Evolutionary conservation across 441 rosid species (phyloP), one percentile per base, ranked within the genome.

Genomic region (Euphorbia schlechtendalii): DNA sequence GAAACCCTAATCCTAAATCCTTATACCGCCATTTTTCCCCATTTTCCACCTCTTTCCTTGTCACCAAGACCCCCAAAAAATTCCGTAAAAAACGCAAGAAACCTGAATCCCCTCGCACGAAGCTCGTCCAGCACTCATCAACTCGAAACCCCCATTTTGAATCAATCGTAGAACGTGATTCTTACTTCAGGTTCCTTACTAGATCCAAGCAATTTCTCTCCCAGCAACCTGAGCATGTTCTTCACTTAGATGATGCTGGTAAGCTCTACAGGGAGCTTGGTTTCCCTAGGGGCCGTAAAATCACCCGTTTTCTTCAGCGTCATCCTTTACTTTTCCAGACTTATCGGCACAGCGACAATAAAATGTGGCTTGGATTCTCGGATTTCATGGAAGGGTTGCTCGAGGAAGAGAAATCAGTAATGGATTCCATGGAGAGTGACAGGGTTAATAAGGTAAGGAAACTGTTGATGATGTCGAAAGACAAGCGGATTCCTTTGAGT

Each of bases 261-360:
- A 89, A 83, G 77, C 87, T 92, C 56, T 68, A 89, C 74, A 90
- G 81, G 6, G 90, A 89, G 73, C 89, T 89, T 45, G 96, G 96
- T 8, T 88, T 92, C 78, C 81, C 92, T 12, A 96, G 98, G 32
- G 98, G 96, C n/a, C 94, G 98, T 59, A 85, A 85, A 72, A 80
- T 85, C 70, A 57, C 79, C 60, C 81, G 80, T 18, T 91, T 65
- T 63, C 65, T 87, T 71, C 72, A 74, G 34, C 83, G 78, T 67
- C 90, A 91, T 30, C 96, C 92, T 0, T 77, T 85, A 1, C 66
- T 91, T 56, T 81, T 87, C 65, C 78, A 83, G 63, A 76, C 68
- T 45, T 84, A 84, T 68, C 86, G 92, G 45, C 89, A 88, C 62
- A 48, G 63, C 21, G 92, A 89, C 56, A 81, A 79, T 54, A 88